Conservation (phyloP, 306 rosid species). For the Sicyos edulis region DNA sequence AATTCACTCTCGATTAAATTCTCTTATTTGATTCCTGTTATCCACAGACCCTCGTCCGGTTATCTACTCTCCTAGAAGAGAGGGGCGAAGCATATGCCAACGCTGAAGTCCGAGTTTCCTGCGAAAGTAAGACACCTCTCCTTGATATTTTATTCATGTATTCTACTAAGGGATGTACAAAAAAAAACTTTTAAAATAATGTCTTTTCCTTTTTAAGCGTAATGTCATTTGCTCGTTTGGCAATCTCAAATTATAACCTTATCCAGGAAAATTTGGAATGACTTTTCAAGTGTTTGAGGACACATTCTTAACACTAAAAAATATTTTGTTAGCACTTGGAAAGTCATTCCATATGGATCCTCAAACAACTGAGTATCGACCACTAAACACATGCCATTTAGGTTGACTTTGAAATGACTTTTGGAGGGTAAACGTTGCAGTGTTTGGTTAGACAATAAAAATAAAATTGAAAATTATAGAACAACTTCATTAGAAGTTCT, state of each 20-base stretch:
- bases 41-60: slow-evolving; percentile 61
- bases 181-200: not conserved
- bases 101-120: slow-evolving; percentile 69
- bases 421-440: no score
- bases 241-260: not conserved
- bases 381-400: no score
- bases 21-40: slow-evolving; percentile 17
- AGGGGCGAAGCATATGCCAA: slow-evolving; percentile 73
- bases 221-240: not conserved
- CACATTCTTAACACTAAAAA: no score
- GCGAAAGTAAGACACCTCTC: slow-evolving; percentile 42
- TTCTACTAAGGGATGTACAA: not conserved
- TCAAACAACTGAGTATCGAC: no score
- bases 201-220: not conserved
- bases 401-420: no score
- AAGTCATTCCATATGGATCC: no score
- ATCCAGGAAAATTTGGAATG: no score
- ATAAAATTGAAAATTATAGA: no score
- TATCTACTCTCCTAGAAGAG: slow-evolving; percentile 68
- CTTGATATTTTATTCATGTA: slow-evolving; percentile 2
- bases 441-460: no score
- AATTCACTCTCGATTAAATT: not conserved
- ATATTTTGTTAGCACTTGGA: no score
- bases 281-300: no score
- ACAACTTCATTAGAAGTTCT: not conserved